Evolutionary conservation across 768 basidiomycete genomes (phyloP), one percentile per base, ranked within the genome.

Genomic region (Mycena vulgaris): DNA sequence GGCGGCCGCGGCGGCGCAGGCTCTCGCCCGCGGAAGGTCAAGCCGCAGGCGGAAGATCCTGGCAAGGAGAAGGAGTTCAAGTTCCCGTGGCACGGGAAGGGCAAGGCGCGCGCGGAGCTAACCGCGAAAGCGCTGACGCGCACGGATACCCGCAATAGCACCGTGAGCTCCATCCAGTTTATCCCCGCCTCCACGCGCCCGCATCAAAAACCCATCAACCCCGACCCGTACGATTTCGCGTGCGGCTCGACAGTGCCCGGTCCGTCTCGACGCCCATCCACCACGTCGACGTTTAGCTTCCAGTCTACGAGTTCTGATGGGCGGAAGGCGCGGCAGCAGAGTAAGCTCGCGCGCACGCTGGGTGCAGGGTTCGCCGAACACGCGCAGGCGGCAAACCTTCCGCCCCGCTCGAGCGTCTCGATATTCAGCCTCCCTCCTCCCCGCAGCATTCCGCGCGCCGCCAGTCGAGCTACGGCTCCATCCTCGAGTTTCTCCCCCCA

Each of bases 1-100:
- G 27, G 51, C 7, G 70, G 70, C 2, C 64, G 70, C 28, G 70
- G 70, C 2, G 70, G 70, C n/a, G 70, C 70, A 5, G 66, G 66
- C 2, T 61, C 66, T 17, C 71, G 66, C 7, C 45, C 66, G n/a
- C 63, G 53, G 13, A 65, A 70, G 39, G 64, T 37, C 17, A 21
- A 39, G 58, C 21, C 47, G n/a, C 9, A 25, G 23, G 47, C 51
- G 27, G 39, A 21, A 52, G 28, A 13, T 10, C 35, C 42, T n/a
- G n/a, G 35, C 10, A 37, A 25, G 25, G 16, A 17, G 23, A 62
- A 19, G 33, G 62, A 63, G 23, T 58, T 63, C 39, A 63, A 52
- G n/a, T 58, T 63, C 13, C 61, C 56, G 14, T 63, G 68, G 56
- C 57, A 45, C n/a, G 68, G 62, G n/a, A 69, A 64, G 30, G 68